phyloP scores from a whole-genome alignment of 1,284 basidiomycete genomes.

The Taiwanofungus camphoratus region DNA sequence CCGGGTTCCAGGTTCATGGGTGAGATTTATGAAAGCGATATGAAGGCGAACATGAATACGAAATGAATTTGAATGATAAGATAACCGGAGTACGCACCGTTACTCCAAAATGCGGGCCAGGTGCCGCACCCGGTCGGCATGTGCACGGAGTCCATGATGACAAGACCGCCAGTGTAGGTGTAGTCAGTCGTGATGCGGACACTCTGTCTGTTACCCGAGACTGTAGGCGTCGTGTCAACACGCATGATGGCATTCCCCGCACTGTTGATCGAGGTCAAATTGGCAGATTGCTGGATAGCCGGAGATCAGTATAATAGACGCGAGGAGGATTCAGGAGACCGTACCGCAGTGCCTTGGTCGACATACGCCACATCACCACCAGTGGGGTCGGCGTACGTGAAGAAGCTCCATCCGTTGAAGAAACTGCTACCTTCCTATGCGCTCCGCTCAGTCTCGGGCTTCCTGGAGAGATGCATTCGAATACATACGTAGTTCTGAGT shows the following conservation, averaged over 20 bases:
- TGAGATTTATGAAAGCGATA: no score
- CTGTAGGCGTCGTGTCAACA: slow-evolving; percentile 73
- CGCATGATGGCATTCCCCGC: slow-evolving; percentile 76
- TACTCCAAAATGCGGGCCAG: slow-evolving; percentile 68
- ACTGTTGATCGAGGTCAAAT: slow-evolving; percentile 54
- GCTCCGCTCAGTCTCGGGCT: slow-evolving; percentile 11
- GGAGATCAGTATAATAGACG: slow-evolving; percentile 6
- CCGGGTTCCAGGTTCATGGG: neutral
- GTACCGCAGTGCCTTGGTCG: slow-evolving; percentile 49
- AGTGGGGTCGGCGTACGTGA: slow-evolving; percentile 58
- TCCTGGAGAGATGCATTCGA: neutral
- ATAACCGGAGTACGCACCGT: no score
- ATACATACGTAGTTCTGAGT: slow-evolving; percentile 23
- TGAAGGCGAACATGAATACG: no score
- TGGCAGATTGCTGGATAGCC: slow-evolving; percentile 37
- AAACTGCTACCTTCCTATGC: slow-evolving; percentile 58
- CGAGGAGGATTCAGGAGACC: slow-evolving; percentile 20
- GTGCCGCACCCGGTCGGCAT: slow-evolving; percentile 89
- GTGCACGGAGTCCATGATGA: slow-evolving; percentile 82
- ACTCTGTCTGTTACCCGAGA: slow-evolving; percentile 62
- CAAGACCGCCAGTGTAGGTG: slow-evolving; percentile 60
- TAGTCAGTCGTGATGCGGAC: slow-evolving; percentile 70
- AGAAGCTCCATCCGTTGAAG: slow-evolving; percentile 81
- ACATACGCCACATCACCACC: slow-evolving; percentile 63
- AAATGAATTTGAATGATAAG: no score